Base-by-base conservation (phyloP, 1,139 yeast genomes). In the Suhomyces terraborum region DNA sequence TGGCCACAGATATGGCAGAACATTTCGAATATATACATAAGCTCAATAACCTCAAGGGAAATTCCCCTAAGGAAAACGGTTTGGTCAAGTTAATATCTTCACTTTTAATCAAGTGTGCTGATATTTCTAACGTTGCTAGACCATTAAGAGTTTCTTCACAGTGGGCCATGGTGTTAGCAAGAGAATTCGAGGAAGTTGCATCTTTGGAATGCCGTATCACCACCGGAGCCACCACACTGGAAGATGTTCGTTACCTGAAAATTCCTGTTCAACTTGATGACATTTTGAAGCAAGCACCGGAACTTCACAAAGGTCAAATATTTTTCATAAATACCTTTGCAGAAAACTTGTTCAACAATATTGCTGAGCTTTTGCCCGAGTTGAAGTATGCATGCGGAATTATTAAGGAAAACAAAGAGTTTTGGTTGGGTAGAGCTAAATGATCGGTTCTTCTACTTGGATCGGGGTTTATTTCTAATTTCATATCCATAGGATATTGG, bases 1-100 rank as follows among this genome's bases (percentile, higher is more conserved):
- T 88, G 45, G 96, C 98, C 9, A 93, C 98, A 0, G 98, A 93
- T 64, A 91, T 93, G 97, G 94, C 93, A 0, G 78, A 80, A 55
- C 98, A 93, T 68, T 81, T 80, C 52, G 84, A 77, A 44, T 91
- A 85, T 62, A 80, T 89, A 58, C 68, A 69, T 36, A 69, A 75
- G 52, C 71, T 73, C 32, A 58, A 60, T 32, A 55, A 53, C n/a
- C 57, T 62, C 44, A 55, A 57, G 38, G 53, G 58, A 16, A 40
- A 53, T 21, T 51, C 61, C 19, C 53, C 51, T 22, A 38, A 51
- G 53, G 62, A 50, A 16, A 58, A 55, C 38, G 60, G 56, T 50
- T 61, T 53, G 50, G 73, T 69, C 14, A 69, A 68, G 41, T 66
- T 88, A 48, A 67, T 87, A 17, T 72, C 83, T 32, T 78, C 88